Conservation (phyloP, 2,329 filamentous ascomycete species). For the Diaporthe destruens region DNA sequence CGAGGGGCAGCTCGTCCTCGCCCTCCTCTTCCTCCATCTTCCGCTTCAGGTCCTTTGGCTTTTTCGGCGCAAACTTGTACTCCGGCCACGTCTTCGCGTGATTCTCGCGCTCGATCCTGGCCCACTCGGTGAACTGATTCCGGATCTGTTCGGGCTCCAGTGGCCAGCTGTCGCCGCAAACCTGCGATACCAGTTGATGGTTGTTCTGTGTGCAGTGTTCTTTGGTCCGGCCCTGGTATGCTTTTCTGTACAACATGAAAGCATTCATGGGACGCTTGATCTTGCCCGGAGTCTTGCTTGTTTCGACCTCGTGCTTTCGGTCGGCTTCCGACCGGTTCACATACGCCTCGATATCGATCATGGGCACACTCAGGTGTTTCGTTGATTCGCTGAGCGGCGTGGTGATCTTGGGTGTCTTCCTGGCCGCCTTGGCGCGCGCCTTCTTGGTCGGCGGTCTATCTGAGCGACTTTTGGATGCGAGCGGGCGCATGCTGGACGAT, state of each 20-base stretch:
- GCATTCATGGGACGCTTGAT: slow-evolving; percentile 96
- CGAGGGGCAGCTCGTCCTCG: slow-evolving; percentile 58
- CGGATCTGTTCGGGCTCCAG: slow-evolving; percentile 81
- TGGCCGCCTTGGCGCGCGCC: slow-evolving; percentile 57
- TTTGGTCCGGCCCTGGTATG: slow-evolving; percentile 89
- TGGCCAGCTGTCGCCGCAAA: slow-evolving; percentile 90
- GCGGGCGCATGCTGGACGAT: slow-evolving; percentile 39
- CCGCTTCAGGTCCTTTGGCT: slow-evolving; percentile 62
- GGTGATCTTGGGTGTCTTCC: slow-evolving; percentile 64
- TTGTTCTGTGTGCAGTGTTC: slow-evolving; percentile 86
- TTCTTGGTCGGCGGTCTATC: slow-evolving; percentile 56
- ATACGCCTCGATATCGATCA: slow-evolving; percentile 84
- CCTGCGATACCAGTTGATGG: slow-evolving; percentile 89
- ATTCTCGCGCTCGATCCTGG: slow-evolving; percentile 84
- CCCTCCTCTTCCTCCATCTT: slow-evolving; percentile 53
- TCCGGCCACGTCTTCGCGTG: slow-evolving; percentile 87
- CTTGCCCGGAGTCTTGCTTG: slow-evolving; percentile 77
- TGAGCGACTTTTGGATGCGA: slow-evolving; percentile 47
- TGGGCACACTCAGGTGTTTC: slow-evolving; percentile 65
- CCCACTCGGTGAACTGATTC: slow-evolving; percentile 81
- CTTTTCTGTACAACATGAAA: slow-evolving; percentile 97
- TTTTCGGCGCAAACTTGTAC: slow-evolving; percentile 95
- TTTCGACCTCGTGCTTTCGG: slow-evolving; percentile 76
- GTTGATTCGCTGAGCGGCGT: slow-evolving; percentile 80
- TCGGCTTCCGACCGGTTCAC: slow-evolving; percentile 78